Evolutionary conservation across 306 rosid species (phyloP).

Genomic region (Cucumis cinereus): DNA sequence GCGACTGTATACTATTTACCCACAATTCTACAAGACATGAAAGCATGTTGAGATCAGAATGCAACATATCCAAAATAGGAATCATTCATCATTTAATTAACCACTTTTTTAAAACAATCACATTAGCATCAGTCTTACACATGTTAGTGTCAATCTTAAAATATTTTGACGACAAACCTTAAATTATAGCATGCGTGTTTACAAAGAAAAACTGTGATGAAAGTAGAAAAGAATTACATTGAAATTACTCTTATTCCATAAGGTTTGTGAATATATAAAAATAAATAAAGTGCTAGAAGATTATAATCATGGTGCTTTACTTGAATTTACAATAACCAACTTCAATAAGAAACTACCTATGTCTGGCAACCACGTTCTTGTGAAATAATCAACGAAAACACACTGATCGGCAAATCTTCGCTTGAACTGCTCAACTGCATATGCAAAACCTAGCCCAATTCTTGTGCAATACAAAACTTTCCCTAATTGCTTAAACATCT

Average conservation of each 20-base stretch:
- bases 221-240: not conserved
- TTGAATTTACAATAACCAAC: conserved; percentile 1
- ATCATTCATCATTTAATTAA: not conserved
- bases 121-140: not conserved
- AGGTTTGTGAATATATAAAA: not conserved
- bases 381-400: conserved; percentile 58
- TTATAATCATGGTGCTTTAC: not conserved
- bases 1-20: conserved; percentile 46
- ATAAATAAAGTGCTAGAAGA: not conserved
- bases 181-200: not conserved
- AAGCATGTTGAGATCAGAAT: conserved; percentile 9
- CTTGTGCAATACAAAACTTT: conserved; percentile 53
- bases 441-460: conserved; percentile 41
- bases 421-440: conserved; percentile 60
- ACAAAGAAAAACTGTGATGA: not conserved
- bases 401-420: conserved; percentile 71
- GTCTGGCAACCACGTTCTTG: conserved; percentile 42
- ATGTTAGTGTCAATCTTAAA: not conserved
- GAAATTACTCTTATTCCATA: not conserved
- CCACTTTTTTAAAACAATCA: not conserved
- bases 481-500: conserved; percentile 54
- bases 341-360: conserved; percentile 37
- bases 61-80: not conserved
- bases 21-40: conserved; percentile 42
- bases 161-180: not conserved